Evolutionary conservation across 1,284 basidiomycete genomes (phyloP).

Genomic region (Fomitopsis betulina): DNA sequence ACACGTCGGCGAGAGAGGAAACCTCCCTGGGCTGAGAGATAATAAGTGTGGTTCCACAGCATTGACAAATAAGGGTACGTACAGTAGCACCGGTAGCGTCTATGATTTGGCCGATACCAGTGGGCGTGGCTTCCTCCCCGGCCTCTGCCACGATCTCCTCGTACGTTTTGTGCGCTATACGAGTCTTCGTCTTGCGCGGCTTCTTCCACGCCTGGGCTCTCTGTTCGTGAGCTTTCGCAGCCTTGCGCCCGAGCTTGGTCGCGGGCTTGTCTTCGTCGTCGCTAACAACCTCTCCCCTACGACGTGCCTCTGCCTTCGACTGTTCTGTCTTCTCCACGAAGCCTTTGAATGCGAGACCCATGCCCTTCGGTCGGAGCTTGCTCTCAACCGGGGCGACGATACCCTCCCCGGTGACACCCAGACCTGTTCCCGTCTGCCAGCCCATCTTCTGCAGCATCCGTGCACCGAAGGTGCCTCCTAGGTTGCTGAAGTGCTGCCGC

Average conservation of each 20-base stretch:
- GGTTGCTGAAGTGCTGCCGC: constrained; percentile 73
- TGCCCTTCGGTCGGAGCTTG: constrained; percentile 77
- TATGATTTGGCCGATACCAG: constrained; percentile 81
- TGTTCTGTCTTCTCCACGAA: constrained; percentile 88
- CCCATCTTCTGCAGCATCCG: constrained; percentile 93
- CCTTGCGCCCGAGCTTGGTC: constrained; percentile 42
- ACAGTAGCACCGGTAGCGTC: constrained; percentile 93
- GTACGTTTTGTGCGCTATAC: constrained; percentile 90
- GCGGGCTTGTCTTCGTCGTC: constrained; percentile 63
- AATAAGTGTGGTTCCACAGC: constrained; percentile 8
- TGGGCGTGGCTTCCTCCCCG: constrained; percentile 47
- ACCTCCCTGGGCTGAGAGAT: constrained; percentile 71
- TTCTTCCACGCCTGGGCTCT: constrained; percentile 75
- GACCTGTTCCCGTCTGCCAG: constrained; percentile 82
- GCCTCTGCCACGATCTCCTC: constrained; percentile 90
- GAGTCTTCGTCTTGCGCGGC: constrained; percentile 79
- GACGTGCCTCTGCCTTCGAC: constrained; percentile 76
- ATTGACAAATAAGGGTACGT: constrained; percentile 25
- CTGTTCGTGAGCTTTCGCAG: constrained; percentile 44
- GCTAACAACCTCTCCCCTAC: constrained; percentile 70
- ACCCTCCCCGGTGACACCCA: constrained; percentile 77
- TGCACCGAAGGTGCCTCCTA: constrained; percentile 76
- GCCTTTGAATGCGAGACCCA: constrained; percentile 84
- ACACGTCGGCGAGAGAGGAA: constrained; percentile 75
- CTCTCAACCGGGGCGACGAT: constrained; percentile 87